Conservation (phyloP, 2,329 filamentous ascomycete species). For the Didymellaceae sp. region DNA sequence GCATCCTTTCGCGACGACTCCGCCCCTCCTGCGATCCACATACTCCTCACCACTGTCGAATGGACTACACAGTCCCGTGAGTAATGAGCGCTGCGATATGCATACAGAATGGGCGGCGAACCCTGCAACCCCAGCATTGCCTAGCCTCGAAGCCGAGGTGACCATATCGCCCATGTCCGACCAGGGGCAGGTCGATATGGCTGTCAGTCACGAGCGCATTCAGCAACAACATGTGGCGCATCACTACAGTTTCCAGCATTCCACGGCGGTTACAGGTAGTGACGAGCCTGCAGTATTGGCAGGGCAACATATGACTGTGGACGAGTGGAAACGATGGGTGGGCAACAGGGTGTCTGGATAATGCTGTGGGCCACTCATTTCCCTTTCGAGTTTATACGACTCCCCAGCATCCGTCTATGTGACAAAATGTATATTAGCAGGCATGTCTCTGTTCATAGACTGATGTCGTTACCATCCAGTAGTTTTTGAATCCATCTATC, state of each 20-base stretch:
- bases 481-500: no score
- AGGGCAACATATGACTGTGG: slow-evolving; percentile 7
- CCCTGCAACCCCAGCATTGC: not conserved
- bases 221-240: slow-evolving; percentile 7
- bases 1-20: slow-evolving; percentile 12
- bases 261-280: not conserved
- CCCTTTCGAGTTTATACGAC: not conserved
- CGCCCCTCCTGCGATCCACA: slow-evolving; percentile 15
- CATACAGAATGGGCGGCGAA: slow-evolving; percentile 6
- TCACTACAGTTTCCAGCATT: not conserved
- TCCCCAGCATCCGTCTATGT: not conserved
- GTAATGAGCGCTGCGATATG: not conserved
- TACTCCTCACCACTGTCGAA: slow-evolving; percentile 19
- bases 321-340: slow-evolving; percentile 14
- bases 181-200: not conserved
- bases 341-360: not conserved
- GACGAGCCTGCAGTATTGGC: not conserved
- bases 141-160: slow-evolving; percentile 1
- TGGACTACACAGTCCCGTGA: not conserved
- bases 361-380: no score
- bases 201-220: not conserved
- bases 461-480: no score
- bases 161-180: slow-evolving; percentile 1
- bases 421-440: not conserved
- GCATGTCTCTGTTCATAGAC: no score